Evolutionary conservation across 345 rosid species (phyloP).

Genomic region (Anacardium occidentale): DNA sequence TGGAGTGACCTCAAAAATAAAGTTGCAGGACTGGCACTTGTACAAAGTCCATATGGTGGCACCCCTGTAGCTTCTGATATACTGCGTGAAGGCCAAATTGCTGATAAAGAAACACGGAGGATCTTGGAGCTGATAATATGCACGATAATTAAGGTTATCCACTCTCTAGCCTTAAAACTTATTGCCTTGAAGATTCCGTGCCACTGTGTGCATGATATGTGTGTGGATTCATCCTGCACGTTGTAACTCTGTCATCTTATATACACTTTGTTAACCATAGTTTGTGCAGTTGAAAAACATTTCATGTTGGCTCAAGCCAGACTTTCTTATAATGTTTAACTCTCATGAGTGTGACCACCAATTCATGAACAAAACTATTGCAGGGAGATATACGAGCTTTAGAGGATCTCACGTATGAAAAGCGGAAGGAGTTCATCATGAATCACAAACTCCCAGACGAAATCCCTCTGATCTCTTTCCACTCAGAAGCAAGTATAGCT

Average conservation of each 20-base stretch:
- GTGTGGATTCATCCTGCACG: too few species aligned
- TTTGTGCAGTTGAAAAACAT: not conserved
- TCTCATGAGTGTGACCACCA: not conserved
- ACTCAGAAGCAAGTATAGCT: slow-evolving; percentile 50
- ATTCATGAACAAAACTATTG: slow-evolving; percentile 5
- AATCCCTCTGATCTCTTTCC: slow-evolving; percentile 60
- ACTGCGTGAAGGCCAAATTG: slow-evolving; percentile 68
- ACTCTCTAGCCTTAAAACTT: slow-evolving; percentile 11
- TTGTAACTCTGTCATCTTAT: not conserved
- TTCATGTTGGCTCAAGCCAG: not conserved
- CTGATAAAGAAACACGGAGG: slow-evolving; percentile 62
- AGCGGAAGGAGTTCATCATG: slow-evolving; percentile 52
- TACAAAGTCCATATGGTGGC: slow-evolving; percentile 74
- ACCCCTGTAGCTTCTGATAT: slow-evolving; percentile 68
- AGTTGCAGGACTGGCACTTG: slow-evolving; percentile 70
- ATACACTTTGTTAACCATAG: not conserved
- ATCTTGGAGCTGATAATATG: slow-evolving; percentile 67
- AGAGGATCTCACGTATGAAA: slow-evolving; percentile 67
- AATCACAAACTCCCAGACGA: slow-evolving; percentile 53
- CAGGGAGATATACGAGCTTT: slow-evolving; percentile 69
- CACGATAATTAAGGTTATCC: slow-evolving; percentile 58
- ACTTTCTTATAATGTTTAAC: not conserved
- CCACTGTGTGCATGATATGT: not conserved
- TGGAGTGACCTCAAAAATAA: slow-evolving; percentile 52
- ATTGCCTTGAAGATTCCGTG: not conserved